Percentiles rank a stretch among this genome's conserved stretches.
phyloP scores from a whole-genome alignment of 2,329 filamentous ascomycete genomes.

The Alternaria hordeiaustralica region DNA sequence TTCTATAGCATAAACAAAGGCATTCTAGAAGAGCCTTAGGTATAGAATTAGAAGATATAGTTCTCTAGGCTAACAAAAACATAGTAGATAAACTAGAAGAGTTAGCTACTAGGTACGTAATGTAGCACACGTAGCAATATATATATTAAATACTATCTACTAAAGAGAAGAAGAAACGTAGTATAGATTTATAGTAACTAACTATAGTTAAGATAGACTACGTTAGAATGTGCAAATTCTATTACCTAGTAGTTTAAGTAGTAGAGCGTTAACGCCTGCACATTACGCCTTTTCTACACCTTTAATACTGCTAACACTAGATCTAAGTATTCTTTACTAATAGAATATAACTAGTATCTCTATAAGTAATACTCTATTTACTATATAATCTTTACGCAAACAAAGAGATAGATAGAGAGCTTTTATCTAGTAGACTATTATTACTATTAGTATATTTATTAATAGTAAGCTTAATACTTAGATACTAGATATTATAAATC shows the following conservation, averaged over 20 bases:
- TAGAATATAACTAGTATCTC: not conserved
- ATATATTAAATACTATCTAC: too few species aligned
- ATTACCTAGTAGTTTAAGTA: slow-evolving; percentile 19
- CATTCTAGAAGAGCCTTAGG: too few species aligned
- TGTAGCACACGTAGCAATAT: too few species aligned
- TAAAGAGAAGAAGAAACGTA: too few species aligned
- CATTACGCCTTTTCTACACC: slow-evolving; percentile 25
- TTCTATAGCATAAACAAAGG: too few species aligned
- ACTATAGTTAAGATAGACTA: not conserved
- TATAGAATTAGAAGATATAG: too few species aligned
- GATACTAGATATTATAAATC: slow-evolving; percentile 5
- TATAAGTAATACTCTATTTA: not conserved
- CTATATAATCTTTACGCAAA: slow-evolving; percentile 9
- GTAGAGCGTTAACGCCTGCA: slow-evolving; percentile 27
- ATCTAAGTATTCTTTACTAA: not conserved
- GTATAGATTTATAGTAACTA: too few species aligned
- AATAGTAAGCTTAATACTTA: slow-evolving; percentile 3
- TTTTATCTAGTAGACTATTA: not conserved
- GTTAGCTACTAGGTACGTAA: too few species aligned
- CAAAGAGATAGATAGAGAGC: slow-evolving; percentile 8
- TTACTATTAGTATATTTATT: not conserved
- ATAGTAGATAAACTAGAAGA: too few species aligned
- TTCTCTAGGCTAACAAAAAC: too few species aligned
- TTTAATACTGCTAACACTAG: slow-evolving; percentile 23
- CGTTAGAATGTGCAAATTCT: not conserved